phyloP scores from a whole-genome alignment of 768 basidiomycete species.

The Leccinum rimulosum region DNA sequence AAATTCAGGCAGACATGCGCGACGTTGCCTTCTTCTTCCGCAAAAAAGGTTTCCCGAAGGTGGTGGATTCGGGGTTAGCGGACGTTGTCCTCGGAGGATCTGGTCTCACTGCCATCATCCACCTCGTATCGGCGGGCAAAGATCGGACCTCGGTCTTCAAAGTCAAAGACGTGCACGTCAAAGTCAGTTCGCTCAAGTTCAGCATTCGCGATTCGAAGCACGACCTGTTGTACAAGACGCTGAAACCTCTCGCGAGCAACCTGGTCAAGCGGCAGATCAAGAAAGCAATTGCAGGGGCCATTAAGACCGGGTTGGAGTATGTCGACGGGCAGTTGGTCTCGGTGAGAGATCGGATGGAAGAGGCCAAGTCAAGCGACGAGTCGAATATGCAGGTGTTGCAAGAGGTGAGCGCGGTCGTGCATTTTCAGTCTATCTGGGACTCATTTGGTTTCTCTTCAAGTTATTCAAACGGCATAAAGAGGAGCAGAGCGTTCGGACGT shows the following conservation, averaged over 20 bases:
- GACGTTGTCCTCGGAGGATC: conserved; percentile 83
- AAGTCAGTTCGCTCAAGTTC: conserved; percentile 87
- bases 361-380: conserved; percentile 49
- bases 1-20: conserved; percentile 92
- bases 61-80: conserved; percentile 79
- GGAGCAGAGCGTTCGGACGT: conserved; percentile 33
- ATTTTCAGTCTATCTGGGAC: background rate
- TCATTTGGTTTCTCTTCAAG: conserved; percentile 29
- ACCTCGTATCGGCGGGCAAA: conserved; percentile 57
- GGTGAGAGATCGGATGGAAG: conserved; percentile 79
- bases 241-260: conserved; percentile 75
- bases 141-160: conserved; percentile 72
- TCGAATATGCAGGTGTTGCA: conserved; percentile 51
- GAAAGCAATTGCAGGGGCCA: conserved; percentile 59
- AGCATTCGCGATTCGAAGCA: conserved; percentile 90
- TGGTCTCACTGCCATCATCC: conserved; percentile 69
- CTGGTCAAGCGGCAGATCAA: conserved; percentile 75
- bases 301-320: conserved; percentile 81
- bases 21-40: conserved; percentile 91
- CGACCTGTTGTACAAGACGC: conserved; percentile 81
- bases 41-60: conserved; percentile 83
- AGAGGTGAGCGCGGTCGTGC: conserved; percentile 38
- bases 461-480: conserved; percentile 61
- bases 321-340: conserved; percentile 85
- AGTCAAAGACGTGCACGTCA: conserved; percentile 69